These are phyloP conservation scores for Knoxia roxburghii DNA, from an alignment of 257 asterid genomes.

Conservation along the genomic window DNA sequence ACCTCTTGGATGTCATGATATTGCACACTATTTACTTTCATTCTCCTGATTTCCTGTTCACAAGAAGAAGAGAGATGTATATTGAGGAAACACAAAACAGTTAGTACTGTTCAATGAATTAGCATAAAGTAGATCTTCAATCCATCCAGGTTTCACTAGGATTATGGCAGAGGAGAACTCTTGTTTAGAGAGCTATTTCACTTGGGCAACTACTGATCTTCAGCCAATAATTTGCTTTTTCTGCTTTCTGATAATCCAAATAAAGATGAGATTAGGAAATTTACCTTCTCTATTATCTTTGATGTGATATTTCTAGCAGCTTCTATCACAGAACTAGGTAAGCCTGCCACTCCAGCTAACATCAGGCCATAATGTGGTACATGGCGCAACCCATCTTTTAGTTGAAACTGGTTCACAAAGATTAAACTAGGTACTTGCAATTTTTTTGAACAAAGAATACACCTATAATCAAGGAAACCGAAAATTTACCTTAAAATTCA, in stretches of 20 bases:
- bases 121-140: no score
- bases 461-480: conserved; percentile 7
- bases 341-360: conserved; percentile 92
- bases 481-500: conserved; percentile 82
- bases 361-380: conserved; percentile 91
- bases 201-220: no score
- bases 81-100: no score
- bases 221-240: no score
- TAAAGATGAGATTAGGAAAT: conserved; percentile 1
- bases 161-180: not conserved
- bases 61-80: no score
- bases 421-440: conserved; percentile 9
- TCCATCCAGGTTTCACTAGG: no score
- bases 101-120: no score
- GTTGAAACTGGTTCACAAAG: conserved; percentile 53
- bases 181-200: not conserved
- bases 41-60: conserved; percentile 64
- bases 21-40: conserved; percentile 42
- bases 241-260: not conserved
- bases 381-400: conserved; percentile 80
- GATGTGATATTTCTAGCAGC: conserved; percentile 68
- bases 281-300: conserved; percentile 61
- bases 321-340: conserved; percentile 71
- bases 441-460: not conserved
- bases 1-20: conserved; percentile 55